Percentiles rank a stretch among this genome's conserved stretches.
phyloP scores from a whole-genome alignment of 208 protist species.

The Crithidia expoeki region DNA sequence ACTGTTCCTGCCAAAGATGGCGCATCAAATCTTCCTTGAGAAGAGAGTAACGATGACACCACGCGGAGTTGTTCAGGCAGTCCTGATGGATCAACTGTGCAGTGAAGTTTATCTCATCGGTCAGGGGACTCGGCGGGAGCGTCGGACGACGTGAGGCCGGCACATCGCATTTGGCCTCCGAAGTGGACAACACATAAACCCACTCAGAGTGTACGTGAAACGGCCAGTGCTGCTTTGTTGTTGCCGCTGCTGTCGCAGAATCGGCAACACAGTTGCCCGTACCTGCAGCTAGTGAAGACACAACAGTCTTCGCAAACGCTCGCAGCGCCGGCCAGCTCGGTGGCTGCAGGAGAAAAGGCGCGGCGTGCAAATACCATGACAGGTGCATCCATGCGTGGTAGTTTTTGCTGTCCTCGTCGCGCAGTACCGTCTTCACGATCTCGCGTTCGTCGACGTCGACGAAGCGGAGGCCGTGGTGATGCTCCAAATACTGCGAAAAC shows the following conservation, averaged over 20 bases:
- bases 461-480: conserved; percentile 45
- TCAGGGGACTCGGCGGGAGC: conserved; percentile 48
- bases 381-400: conserved; percentile 88
- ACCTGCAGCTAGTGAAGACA: neutral
- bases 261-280: too few species aligned
- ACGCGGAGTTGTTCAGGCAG: conserved; percentile 83
- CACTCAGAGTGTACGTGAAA: conserved; percentile 27
- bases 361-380: conserved; percentile 65
- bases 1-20: conserved; percentile 27
- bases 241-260: neutral
- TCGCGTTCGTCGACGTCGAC: conserved; percentile 69
- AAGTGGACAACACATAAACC: conserved; percentile 8
- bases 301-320: conserved; percentile 1
- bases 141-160: conserved; percentile 4
- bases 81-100: conserved; percentile 55
- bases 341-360: conserved; percentile 61
- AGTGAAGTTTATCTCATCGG: conserved; percentile 61
- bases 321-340: conserved; percentile 27
- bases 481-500: conserved; percentile 37
- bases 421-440: conserved; percentile 42
- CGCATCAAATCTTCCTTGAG: conserved; percentile 53
- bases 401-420: conserved; percentile 68
- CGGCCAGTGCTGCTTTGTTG: neutral
- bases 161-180: neutral
- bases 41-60: conserved; percentile 75